These are phyloP conservation scores for Omphalotus olearius DNA, from an alignment of 1,284 basidiomycete species.

Conservation along the genomic window DNA sequence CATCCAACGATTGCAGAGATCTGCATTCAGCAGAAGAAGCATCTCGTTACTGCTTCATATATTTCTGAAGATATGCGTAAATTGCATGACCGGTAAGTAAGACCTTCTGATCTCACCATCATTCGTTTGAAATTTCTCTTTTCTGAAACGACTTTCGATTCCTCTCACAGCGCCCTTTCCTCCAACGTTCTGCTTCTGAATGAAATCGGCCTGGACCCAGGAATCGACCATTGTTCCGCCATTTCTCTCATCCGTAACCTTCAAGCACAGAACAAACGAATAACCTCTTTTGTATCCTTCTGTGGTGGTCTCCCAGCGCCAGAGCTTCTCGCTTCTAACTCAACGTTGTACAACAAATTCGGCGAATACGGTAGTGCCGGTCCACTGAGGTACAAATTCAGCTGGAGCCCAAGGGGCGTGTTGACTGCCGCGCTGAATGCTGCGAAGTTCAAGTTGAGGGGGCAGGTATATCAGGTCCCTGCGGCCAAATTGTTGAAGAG, in stretches of 20 bases:
- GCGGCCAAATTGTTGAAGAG: conserved; percentile 47
- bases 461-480: conserved; percentile 38
- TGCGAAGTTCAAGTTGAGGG: conserved; percentile 66
- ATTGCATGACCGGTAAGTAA: conserved; percentile 58
- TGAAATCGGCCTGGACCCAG: conserved; percentile 93
- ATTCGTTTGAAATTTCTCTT: neutral
- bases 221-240: conserved; percentile 94
- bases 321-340: conserved; percentile 36
- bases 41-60: conserved; percentile 93
- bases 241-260: conserved; percentile 69
- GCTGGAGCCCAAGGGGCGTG: conserved; percentile 90
- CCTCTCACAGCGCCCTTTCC: conserved; percentile 50
- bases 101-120: neutral
- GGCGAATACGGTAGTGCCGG: conserved; percentile 28
- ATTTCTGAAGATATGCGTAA: conserved; percentile 78
- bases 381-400: conserved; percentile 90
- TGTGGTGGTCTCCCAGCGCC: conserved; percentile 92
- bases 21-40: conserved; percentile 72
- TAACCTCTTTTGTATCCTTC: conserved; percentile 86
- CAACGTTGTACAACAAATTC: neutral
- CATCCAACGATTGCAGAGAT: conserved; percentile 75
- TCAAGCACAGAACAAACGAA: conserved; percentile 52
- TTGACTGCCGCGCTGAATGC: conserved; percentile 79
- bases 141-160: neutral
- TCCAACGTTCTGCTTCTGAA: conserved; percentile 80